A percentile compares a stretch with the other conserved stretches of the same genome.
Evolutionary conservation across 2,329 filamentous ascomycete species (phyloP).

Genomic region (Cladosporium austrohemisphaericum): DNA sequence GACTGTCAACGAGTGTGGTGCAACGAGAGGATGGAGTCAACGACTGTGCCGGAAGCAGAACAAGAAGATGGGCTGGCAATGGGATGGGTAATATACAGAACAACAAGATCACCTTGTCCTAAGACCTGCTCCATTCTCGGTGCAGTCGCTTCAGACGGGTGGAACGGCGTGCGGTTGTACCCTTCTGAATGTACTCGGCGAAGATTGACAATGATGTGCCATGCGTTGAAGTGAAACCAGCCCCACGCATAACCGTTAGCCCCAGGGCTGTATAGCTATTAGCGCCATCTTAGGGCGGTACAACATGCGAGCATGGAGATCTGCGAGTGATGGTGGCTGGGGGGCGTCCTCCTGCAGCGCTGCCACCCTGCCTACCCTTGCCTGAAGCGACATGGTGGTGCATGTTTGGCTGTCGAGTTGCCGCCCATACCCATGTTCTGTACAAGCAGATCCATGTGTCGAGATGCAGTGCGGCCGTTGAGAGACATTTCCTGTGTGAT

Average conservation of each 20-base stretch:
- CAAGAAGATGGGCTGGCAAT: background rate
- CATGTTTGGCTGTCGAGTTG: background rate
- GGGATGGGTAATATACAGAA: background rate
- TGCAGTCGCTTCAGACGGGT: background rate
- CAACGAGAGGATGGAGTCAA: constrained; percentile 10
- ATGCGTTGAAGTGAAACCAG: constrained; percentile 1
- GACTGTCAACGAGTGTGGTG: constrained; percentile 6
- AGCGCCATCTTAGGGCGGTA: constrained; percentile 1
- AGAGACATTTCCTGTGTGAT: background rate
- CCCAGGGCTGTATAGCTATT: constrained; percentile 2
- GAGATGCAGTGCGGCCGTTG: constrained; percentile 3
- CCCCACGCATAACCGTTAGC: constrained; percentile 9
- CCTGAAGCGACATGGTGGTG: too few species aligned
- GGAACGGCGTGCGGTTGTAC: constrained; percentile 3
- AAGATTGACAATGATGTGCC: background rate
- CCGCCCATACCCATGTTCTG: background rate
- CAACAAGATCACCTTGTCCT: background rate
- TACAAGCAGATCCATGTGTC: background rate
- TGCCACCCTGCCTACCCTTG: constrained; percentile 2
- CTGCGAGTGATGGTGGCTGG: constrained; percentile 11
- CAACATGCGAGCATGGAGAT: constrained; percentile 11
- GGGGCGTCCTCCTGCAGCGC: too few species aligned
- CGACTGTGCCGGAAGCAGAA: constrained; percentile 6
- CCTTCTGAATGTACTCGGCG: constrained; percentile 8
- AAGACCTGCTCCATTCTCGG: background rate